Percentiles rank a stretch among this genome's conserved stretches.
phyloP scores from a whole-genome alignment of 805 yeast species.

The Kockiozyma suomiensis region DNA sequence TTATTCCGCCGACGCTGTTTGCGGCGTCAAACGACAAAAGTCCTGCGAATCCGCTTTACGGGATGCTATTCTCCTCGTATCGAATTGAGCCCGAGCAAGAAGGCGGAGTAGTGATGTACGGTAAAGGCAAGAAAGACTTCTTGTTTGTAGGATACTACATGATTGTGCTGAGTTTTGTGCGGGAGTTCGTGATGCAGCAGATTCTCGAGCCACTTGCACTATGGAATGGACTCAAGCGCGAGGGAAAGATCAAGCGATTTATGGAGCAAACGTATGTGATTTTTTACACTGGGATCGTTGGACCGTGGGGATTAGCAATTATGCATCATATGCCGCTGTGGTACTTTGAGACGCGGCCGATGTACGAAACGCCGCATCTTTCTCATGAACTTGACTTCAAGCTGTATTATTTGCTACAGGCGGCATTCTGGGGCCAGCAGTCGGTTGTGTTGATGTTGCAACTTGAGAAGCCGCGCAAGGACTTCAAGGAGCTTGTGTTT shows the following conservation, averaged over 20 bases:
- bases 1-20: slow-evolving; percentile 15
- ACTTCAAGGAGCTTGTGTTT: slow-evolving; percentile 83
- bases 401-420: slow-evolving; percentile 84
- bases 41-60: slow-evolving; percentile 17
- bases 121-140: slow-evolving; percentile 84
- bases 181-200: slow-evolving; percentile 89
- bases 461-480: slow-evolving; percentile 94
- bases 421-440: slow-evolving; percentile 98
- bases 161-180: slow-evolving; percentile 81
- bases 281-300: slow-evolving; percentile 74
- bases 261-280: slow-evolving; percentile 91
- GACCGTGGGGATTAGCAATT: slow-evolving; percentile 86
- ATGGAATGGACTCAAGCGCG: slow-evolving; percentile 53
- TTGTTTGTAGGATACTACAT: slow-evolving; percentile 77
- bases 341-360: slow-evolving; percentile 82
- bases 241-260: slow-evolving; percentile 70
- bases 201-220: slow-evolving; percentile 73
- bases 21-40: slow-evolving; percentile 8
- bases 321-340: slow-evolving; percentile 84
- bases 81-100: slow-evolving; percentile 42
- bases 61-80: slow-evolving; percentile 33
- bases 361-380: slow-evolving; percentile 81
- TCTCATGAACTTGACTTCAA: slow-evolving; percentile 72
- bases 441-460: slow-evolving; percentile 78
- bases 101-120: slow-evolving; percentile 51